Conservation (phyloP, 2,329 filamentous ascomycete genomes). For the Aspergillus sp. region DNA sequence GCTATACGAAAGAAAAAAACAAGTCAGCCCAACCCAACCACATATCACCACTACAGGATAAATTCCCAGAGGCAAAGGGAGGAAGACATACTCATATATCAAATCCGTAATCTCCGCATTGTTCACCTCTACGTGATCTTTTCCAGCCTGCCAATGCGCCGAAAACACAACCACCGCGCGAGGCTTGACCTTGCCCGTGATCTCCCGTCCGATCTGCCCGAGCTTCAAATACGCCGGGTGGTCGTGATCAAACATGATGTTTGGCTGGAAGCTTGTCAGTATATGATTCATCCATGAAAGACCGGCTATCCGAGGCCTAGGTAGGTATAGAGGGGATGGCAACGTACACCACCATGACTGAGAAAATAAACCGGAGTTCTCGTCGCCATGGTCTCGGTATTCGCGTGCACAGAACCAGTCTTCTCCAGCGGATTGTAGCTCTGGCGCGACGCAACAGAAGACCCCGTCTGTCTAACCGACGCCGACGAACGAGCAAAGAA, state of each 20-base stretch:
- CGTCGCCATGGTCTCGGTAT: conserved; percentile 17
- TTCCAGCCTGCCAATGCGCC: conserved; percentile 69
- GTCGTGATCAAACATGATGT: conserved; percentile 65
- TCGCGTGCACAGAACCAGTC: neutral
- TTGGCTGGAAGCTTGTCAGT: conserved; percentile 45
- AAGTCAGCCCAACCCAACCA: neutral
- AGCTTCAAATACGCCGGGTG: conserved; percentile 68
- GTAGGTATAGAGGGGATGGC: neutral
- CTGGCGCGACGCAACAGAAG: neutral
- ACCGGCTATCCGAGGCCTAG: neutral
- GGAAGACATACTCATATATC: conserved; percentile 62
- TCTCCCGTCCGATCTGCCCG: conserved; percentile 65
- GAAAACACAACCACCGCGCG: conserved; percentile 74
- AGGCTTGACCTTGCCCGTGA: conserved; percentile 68
- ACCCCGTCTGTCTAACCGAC: neutral
- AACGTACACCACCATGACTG: conserved; percentile 48
- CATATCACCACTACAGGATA: neutral
- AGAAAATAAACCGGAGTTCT: conserved; percentile 55
- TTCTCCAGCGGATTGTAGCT: neutral
- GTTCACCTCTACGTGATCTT: conserved; percentile 63
- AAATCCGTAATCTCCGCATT: conserved; percentile 62
- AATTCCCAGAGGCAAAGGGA: neutral
- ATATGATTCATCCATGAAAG: neutral
- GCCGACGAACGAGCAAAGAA: conserved; percentile 15
- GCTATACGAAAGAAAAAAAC: conserved; percentile 30